phyloP scores from a whole-genome alignment of 352 stramenopile genomes.

The Phytophthora citricola region DNA sequence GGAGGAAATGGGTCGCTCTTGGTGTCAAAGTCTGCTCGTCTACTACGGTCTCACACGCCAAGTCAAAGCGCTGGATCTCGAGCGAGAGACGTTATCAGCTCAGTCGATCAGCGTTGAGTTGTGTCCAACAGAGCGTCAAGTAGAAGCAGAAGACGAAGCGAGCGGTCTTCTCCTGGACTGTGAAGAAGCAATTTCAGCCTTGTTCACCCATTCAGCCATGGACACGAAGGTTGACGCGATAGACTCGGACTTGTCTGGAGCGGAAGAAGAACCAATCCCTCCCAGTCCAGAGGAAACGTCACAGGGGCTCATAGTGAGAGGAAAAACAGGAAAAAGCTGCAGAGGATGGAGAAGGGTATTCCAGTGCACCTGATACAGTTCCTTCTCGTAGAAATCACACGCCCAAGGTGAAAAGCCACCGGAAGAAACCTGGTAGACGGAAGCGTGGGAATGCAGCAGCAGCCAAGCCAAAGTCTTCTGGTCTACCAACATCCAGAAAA shows the following conservation, averaged over 20 bases:
- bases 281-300: constrained; percentile 33
- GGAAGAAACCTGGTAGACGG: constrained; percentile 29
- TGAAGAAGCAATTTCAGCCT: constrained; percentile 64
- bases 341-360: constrained; percentile 31
- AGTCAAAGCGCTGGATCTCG: constrained; percentile 47
- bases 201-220: constrained; percentile 43
- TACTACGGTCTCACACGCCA: constrained; percentile 71
- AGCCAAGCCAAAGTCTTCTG: constrained; percentile 28
- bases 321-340: neutral
- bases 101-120: constrained; percentile 4
- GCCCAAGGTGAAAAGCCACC: neutral
- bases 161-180: constrained; percentile 63
- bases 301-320: constrained; percentile 1
- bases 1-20: constrained; percentile 75
- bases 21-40: constrained; percentile 78
- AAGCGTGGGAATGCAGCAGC: constrained; percentile 16
- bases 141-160: constrained; percentile 30
- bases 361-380: constrained; percentile 43
- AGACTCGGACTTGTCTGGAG: constrained; percentile 73
- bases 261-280: constrained; percentile 70
- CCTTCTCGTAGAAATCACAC: constrained; percentile 8
- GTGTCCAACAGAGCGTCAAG: neutral
- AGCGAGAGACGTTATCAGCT: constrained; percentile 12
- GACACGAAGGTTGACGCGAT: constrained; percentile 34
- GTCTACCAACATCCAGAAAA: constrained; percentile 16